Evolutionary conservation across 768 basidiomycete species (phyloP), one percentile per base, ranked within the genome.

Genomic region (Amanita subjunquillea): DNA sequence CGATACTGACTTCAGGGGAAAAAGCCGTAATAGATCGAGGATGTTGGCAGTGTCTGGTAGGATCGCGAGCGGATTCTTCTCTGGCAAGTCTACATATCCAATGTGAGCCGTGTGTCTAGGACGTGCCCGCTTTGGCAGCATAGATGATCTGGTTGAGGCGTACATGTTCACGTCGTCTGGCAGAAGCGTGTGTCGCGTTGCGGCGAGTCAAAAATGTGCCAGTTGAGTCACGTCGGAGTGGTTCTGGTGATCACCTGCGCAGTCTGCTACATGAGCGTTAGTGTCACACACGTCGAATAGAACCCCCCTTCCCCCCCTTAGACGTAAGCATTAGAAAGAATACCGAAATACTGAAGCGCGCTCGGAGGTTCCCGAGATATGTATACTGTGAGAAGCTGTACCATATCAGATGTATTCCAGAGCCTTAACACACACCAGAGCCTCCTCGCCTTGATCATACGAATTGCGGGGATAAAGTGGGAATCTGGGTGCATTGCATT

Each of bases 141-240:
- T 74, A 72, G 29, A 90, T 72, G 52, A 91, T 91, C 52, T 83
- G 77, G 54, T 80, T 75, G 23, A 81, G 74, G 2, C 83, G 78
- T 1, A 77, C 67, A 56, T 82, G 77, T 5, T 75, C 79, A 29
- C 73, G 72, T 83, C 77, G n/a, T 83, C 82, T 0, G 75, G 72
- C 20, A 70, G 65, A 38, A 85, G 72, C 3, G 82, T 85, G 60
- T 90, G 87, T 42, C 82, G 71, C 3, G 86, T 90, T 6, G 89
- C 87, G 8, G 89, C 89, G 43, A 91, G 86, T 87, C 54, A 91
- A 66, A 61, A 91, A 91, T 15, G 89, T 85, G 17, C 17, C 17
- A 17, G 17, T 17, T 17, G 17, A 62, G 91, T 91, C 9, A 91
- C 85, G 62, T 91, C 89, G 15, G 88, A 82, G 58, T 15, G 32